These are phyloP conservation scores for Pulveroboletus sp. DNA, from an alignment of 768 basidiomycete species.

Conservation along the genomic window DNA sequence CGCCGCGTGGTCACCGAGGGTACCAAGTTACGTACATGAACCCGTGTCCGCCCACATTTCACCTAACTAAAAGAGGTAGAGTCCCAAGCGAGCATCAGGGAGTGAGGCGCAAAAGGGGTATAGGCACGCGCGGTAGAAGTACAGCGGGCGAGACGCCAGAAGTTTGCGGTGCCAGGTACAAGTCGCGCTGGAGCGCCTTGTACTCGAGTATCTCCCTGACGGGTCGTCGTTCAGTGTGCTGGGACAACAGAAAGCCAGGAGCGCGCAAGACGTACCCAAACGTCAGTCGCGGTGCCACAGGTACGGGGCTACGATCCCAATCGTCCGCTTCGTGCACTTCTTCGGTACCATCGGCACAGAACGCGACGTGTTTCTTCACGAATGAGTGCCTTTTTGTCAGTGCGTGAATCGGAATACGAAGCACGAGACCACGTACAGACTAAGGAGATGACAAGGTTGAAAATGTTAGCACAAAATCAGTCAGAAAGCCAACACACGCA, in stretches of 20 bases:
- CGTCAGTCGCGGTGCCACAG: constrained; percentile 55
- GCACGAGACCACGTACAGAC: constrained; percentile 6
- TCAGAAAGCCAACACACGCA: not conserved
- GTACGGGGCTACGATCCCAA: constrained; percentile 73
- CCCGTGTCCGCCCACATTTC: too few species aligned
- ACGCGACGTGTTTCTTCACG: constrained; percentile 54
- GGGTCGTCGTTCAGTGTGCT: not conserved
- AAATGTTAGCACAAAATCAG: not conserved
- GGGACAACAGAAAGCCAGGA: not conserved
- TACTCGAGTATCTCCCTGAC: constrained; percentile 61
- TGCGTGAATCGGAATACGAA: not conserved
- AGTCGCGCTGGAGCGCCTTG: constrained; percentile 61
- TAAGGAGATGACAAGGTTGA: not conserved
- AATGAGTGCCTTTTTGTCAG: not conserved
- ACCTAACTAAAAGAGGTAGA: too few species aligned
- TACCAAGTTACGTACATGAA: too few species aligned
- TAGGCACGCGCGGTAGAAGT: constrained; percentile 52
- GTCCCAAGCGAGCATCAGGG: constrained; percentile 9
- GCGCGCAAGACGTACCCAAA: constrained; percentile 54
- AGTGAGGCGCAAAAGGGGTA: constrained; percentile 56
- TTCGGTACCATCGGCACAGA: constrained; percentile 49
- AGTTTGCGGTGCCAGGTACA: constrained; percentile 55
- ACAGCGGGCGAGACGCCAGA: constrained; percentile 35
- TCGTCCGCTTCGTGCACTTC: constrained; percentile 66
- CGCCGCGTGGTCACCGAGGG: too few species aligned